phyloP scores from a whole-genome alignment of 768 basidiomycete species.

The Dioszegia aurantiaca region DNA sequence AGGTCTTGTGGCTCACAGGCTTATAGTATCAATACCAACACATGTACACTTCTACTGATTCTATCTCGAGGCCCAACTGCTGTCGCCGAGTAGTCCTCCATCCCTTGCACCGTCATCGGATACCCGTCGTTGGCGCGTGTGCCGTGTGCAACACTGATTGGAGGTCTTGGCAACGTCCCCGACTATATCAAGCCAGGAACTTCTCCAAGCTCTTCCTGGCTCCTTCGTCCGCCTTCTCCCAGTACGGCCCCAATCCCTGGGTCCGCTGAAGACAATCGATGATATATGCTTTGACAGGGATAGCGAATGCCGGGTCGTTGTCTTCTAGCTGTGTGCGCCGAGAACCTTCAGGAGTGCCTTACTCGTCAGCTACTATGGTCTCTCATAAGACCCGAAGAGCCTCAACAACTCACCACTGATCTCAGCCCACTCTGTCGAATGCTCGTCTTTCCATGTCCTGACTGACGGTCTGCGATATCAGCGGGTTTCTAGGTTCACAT shows the following conservation, averaged over 20 bases:
- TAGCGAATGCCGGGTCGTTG: constrained; percentile 32
- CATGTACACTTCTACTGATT: no score
- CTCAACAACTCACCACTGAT: constrained; percentile 28
- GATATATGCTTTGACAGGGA: constrained; percentile 35
- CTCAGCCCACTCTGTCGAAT: constrained; percentile 26
- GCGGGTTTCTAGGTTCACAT: neutral
- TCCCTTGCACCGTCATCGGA: no score
- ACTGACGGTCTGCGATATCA: constrained; percentile 27
- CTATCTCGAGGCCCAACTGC: no score
- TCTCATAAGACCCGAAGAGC: neutral
- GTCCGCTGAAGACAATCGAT: constrained; percentile 33
- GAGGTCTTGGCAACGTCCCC: no score
- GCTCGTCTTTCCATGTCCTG: constrained; percentile 30
- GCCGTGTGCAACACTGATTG: no score
- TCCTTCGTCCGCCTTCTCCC: constrained; percentile 47
- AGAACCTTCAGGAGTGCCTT: constrained; percentile 37
- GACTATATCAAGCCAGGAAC: constrained; percentile 11
- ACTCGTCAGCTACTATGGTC: neutral
- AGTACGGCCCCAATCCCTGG: constrained; percentile 45
- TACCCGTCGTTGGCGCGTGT: no score
- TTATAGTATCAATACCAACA: no score
- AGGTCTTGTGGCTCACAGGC: no score
- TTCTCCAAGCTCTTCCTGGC: constrained; percentile 38
- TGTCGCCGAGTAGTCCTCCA: no score
- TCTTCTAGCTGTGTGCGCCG: constrained; percentile 35